Conservation (phyloP, 441 rosid genomes). For the Isatis lusitanica region DNA sequence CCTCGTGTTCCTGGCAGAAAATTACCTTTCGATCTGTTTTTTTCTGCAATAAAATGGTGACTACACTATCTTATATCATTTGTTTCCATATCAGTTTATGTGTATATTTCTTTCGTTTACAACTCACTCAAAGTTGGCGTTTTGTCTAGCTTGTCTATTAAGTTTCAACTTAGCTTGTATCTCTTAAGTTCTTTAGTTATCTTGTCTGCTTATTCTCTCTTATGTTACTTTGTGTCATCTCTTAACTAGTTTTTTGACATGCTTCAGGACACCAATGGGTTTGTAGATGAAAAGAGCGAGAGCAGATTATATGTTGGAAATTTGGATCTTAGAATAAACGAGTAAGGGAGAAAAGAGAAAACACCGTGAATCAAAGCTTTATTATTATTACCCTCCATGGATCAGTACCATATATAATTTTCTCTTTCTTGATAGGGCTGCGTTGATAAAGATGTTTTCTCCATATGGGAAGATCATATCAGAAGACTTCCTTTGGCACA, state of each 20-base stretch:
- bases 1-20: background rate
- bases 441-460: constrained; percentile 88
- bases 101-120: background rate
- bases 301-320: constrained; percentile 79
- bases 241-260: background rate
- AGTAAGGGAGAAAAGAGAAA: constrained; percentile 48
- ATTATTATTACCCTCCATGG: background rate
- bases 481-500: constrained; percentile 94
- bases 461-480: constrained; percentile 83
- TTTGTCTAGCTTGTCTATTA: background rate
- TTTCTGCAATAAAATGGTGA: constrained; percentile 21
- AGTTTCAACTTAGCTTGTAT: background rate
- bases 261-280: constrained; percentile 56
- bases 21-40: background rate
- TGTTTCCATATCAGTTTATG: background rate
- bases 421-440: constrained; percentile 50
- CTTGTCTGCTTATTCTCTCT: background rate
- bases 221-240: constrained; percentile 6
- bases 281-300: constrained; percentile 63
- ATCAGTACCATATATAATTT: background rate
- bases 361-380: background rate
- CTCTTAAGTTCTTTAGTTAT: background rate
- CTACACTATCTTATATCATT: background rate
- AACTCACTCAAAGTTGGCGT: background rate
- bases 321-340: constrained; percentile 82